These are phyloP conservation scores for Neurospora africana DNA, from an alignment of 495 filamentous ascomycete genomes.

Conservation along the genomic window DNA sequence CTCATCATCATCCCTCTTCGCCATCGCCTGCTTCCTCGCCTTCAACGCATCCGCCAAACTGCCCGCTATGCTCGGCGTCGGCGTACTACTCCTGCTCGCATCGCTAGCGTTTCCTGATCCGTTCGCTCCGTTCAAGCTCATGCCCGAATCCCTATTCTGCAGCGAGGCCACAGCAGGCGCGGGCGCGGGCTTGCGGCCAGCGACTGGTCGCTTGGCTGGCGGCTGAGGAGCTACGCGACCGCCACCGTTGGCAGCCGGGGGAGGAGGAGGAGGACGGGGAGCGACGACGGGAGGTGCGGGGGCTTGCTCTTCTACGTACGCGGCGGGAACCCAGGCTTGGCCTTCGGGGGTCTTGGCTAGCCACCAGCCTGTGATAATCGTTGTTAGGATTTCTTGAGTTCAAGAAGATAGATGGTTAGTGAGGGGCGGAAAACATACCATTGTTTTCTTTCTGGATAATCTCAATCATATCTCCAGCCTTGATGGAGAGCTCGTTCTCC, in stretches of 20 bases:
- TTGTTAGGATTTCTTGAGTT: slow-evolving; percentile 5
- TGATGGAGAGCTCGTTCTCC: slow-evolving; percentile 68
- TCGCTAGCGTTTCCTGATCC: slow-evolving; percentile 34
- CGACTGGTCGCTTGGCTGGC: slow-evolving; percentile 73
- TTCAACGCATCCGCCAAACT: slow-evolving; percentile 75
- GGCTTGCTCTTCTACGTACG: slow-evolving; percentile 78
- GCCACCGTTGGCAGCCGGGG: slow-evolving; percentile 40
- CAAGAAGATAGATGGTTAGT: background rate
- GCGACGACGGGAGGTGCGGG: slow-evolving; percentile 48
- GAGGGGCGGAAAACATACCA: slow-evolving; percentile 46
- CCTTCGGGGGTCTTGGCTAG: slow-evolving; percentile 60
- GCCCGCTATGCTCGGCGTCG: slow-evolving; percentile 62
- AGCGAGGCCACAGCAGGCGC: slow-evolving; percentile 30
- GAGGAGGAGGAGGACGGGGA: slow-evolving; percentile 29
- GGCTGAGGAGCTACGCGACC: slow-evolving; percentile 71
- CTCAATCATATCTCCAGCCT: slow-evolving; percentile 67
- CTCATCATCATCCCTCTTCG: slow-evolving; percentile 61
- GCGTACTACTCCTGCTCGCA: slow-evolving; percentile 58
- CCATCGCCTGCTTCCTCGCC: slow-evolving; percentile 52
- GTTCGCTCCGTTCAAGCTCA: slow-evolving; percentile 58
- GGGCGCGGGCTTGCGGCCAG: slow-evolving; percentile 53
- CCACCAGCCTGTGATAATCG: slow-evolving; percentile 69
- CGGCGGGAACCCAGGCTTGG: slow-evolving; percentile 87
- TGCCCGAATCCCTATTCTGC: slow-evolving; percentile 59
- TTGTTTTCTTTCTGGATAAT: slow-evolving; percentile 83